A percentile compares a stretch with the other conserved stretches of the same genome.
phyloP scores from a whole-genome alignment of 345 rosid genomes.

The Salix viminalis region DNA sequence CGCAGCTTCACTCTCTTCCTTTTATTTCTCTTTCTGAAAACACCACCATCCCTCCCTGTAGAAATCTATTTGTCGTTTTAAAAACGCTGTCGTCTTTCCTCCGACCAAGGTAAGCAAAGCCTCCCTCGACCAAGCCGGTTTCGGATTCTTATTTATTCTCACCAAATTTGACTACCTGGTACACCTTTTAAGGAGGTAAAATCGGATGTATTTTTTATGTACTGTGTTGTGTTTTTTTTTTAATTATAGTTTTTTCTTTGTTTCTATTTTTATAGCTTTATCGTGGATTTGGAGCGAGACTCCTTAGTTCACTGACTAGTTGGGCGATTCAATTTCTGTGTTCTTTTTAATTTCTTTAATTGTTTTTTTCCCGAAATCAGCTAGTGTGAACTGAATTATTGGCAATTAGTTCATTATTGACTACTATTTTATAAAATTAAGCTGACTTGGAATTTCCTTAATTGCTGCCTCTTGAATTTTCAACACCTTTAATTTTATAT shows the following conservation, averaged over 20 bases:
- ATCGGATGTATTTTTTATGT: slow-evolving; percentile 40
- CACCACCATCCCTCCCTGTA: slow-evolving; percentile 1
- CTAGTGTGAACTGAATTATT: slow-evolving; percentile 7
- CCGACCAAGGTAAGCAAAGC: slow-evolving; percentile 7
- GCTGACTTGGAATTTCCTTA: slow-evolving; percentile 5
- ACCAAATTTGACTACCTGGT: slow-evolving; percentile 15
- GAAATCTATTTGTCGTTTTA: background rate
- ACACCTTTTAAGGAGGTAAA: slow-evolving; percentile 29
- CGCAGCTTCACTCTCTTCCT: slow-evolving; percentile 15
- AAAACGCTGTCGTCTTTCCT: slow-evolving; percentile 14
- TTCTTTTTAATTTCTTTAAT: slow-evolving; percentile 10
- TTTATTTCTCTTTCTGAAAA: slow-evolving; percentile 9
- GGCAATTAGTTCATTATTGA: background rate
- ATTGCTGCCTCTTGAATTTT: background rate
- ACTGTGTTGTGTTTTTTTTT: slow-evolving; percentile 17
- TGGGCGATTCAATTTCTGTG: slow-evolving; percentile 35
- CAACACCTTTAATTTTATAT: background rate
- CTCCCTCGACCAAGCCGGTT: slow-evolving; percentile 14
- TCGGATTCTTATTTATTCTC: slow-evolving; percentile 2
- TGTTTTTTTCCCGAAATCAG: background rate
- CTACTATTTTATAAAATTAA: background rate
- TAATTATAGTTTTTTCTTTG: slow-evolving; percentile 12
- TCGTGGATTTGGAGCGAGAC: slow-evolving; percentile 26
- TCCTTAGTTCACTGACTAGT: slow-evolving; percentile 27
- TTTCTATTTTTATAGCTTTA: slow-evolving; percentile 30